Evolutionary conservation across 2,329 filamentous ascomycete species (phyloP), one percentile per base, ranked within the genome.

Genomic region (Tetracladium maxilliforme): DNA sequence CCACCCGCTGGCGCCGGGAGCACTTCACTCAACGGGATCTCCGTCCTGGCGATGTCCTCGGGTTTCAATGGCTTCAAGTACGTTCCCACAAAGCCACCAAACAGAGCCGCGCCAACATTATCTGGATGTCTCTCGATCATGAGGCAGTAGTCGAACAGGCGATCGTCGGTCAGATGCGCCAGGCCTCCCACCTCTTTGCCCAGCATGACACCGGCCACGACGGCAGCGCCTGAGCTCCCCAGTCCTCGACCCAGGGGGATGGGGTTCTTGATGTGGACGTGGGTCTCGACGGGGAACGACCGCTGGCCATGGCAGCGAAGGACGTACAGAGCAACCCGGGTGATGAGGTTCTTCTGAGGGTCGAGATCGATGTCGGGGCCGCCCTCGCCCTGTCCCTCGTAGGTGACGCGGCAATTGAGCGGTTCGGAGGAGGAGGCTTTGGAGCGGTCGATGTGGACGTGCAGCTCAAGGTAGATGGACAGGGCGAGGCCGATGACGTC

Each of bases 51-150:
- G 32, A 84, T 76, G 43, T 95, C 87, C 49, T 84, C 82, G 4
- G 84, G 80, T 37, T 80, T 73, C 36, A 95, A 64, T 31, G 92
- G 87, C 55, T 92, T 92, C 32, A 95, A 68, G 47, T 95, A 95
- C 11, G 87, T 94, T 32, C 90, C 90, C 14, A 98, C 84, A 39
- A 98, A 95, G 16, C 90, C 90, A 37, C 90, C 90, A 43, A 92
- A 95, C 18, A 95, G 69, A 6, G 90, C 86, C 10, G 90, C 90
- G 30, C 86, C 90, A 25, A 98, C 83, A 45, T 93, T 93, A 54
- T 93, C 84, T 8, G 84, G 84, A 50, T 93, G 84, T 35, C 83
- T 72, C 53, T 93, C 70, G 51, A 94, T 92, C 90, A 98, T 98
- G 37, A 98, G 61, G 46, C 83, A 93, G 50, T 84, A 98, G 54